These are phyloP conservation scores for Hypomyces perniciosus DNA, from an alignment of 2,329 filamentous ascomycete genomes.

Conservation along the genomic window DNA sequence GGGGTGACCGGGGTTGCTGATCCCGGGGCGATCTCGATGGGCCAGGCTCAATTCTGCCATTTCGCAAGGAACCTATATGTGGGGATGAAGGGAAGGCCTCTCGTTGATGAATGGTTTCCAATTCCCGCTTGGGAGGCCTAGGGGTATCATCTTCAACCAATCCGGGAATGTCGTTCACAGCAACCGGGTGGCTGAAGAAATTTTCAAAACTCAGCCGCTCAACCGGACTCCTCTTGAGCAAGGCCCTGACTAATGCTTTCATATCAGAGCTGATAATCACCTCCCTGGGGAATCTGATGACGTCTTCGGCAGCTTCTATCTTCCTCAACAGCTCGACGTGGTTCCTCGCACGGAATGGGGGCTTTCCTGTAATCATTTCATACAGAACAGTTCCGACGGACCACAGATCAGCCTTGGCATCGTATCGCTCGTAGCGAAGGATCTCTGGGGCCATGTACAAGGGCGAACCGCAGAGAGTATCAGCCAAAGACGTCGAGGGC, in stretches of 20 bases:
- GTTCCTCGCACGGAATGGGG: constrained; percentile 87
- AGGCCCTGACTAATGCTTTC: constrained; percentile 70
- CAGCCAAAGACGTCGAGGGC: constrained; percentile 83
- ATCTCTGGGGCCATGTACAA: constrained; percentile 99
- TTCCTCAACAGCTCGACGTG: constrained; percentile 89
- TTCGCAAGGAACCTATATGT: constrained; percentile 25
- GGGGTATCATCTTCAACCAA: constrained; percentile 71
- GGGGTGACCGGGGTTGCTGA: constrained; percentile 35
- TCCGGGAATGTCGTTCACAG: constrained; percentile 71
- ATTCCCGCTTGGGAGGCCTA: constrained; percentile 31
- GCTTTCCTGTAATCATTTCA: constrained; percentile 88
- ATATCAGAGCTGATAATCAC: constrained; percentile 66
- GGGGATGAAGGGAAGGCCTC: constrained; percentile 24
- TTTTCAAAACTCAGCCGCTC: constrained; percentile 81
- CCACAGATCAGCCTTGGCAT: constrained; percentile 95
- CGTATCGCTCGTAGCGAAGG: constrained; percentile 92
- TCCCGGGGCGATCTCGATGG: constrained; percentile 38
- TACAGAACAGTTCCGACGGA: constrained; percentile 93
- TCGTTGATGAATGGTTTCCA: constrained; percentile 27
- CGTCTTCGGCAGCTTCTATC: constrained; percentile 84
- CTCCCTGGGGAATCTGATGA: constrained; percentile 75
- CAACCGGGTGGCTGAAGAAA: constrained; percentile 72
- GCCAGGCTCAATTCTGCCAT: constrained; percentile 30
- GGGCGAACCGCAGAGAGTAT: constrained; percentile 93
- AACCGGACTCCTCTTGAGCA: constrained; percentile 80